Evolutionary conservation across 1,284 basidiomycete species (phyloP), one percentile per base, ranked within the genome.

Genomic region (Sanghuangporus weigelae): DNA sequence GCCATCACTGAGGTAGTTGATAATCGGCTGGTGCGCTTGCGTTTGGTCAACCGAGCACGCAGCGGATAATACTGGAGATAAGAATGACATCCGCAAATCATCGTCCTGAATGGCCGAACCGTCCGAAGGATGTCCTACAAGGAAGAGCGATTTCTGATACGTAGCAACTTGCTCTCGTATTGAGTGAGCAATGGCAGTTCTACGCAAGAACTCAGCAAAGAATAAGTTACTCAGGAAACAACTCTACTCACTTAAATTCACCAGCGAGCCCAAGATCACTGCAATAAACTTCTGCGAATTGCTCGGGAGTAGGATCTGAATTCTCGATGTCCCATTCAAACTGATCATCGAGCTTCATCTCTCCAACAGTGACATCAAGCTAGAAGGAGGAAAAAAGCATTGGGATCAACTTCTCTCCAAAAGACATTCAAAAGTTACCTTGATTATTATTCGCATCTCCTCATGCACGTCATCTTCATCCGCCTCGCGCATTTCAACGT

Each of bases 281-380:
- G 2, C 89, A 81, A 74, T 97, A 98, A 0, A 89, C 81, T 68
- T 92, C 90, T 7, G 96, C 95, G 75, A 99, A 99, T 59, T 90
- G 87, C 75, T 99, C 97, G 0, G 96, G 95, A 1, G 91, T 90
- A 1, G 92, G 88, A 56, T 81, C 79, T 40, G 83, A 79, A 68
- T 90, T 90, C 70, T 90, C 89, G 53, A 98, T 78, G 75, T 99
- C 96, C 97, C 97, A 99, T 74, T 99, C 97, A 72, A 99, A 97
- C 71, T 96, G 93, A 76, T 99, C 97, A 60, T 95, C 90, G 35
- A 99, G 83, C 74, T 97, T 96, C 78, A 96, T 88, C 19, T 89
- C 88, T 38, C 95, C 96, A 60, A 96, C 91, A 59, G 95, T 94
- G 74, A 99, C 95, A 76, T 99, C 97, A 66, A 99, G 83, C 92